Evolutionary conservation across 148 eudicot species (phyloP).

Genomic region (Bassia scoparia): DNA sequence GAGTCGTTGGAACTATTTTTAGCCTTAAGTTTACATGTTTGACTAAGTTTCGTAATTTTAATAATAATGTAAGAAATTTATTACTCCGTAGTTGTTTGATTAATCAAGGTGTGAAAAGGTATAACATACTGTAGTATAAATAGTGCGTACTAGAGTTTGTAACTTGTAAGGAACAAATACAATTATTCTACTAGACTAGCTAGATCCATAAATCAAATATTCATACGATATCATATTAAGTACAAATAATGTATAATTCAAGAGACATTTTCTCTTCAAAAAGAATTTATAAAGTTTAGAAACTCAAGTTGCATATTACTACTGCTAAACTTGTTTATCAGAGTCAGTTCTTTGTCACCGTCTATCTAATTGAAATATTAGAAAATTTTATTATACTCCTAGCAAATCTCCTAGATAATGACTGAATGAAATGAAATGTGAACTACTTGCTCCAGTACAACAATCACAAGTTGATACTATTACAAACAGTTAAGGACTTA

Average conservation of each 20-base stretch:
- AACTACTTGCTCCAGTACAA: not conserved
- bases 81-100: too few relatives aligned
- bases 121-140: not conserved
- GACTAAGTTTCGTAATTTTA: too few relatives aligned
- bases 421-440: not conserved
- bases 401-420: not conserved
- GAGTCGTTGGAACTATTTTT: too few relatives aligned
- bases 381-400: not conserved
- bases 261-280: not conserved
- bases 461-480: too few relatives aligned
- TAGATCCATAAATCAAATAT: not conserved
- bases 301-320: not conserved
- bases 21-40: too few relatives aligned
- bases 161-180: not conserved
- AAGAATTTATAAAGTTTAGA: not conserved
- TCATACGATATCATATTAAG: not conserved
- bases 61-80: too few relatives aligned
- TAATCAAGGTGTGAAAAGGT: not conserved
- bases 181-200: not conserved
- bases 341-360: not conserved
- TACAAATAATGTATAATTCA: not conserved
- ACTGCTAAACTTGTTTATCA: slow-evolving; percentile 3
- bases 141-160: not conserved
- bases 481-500: too few relatives aligned
- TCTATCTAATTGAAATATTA: not conserved